Conservation (phyloP, 179 eudicot species). For the Beta corolliflora region DNA sequence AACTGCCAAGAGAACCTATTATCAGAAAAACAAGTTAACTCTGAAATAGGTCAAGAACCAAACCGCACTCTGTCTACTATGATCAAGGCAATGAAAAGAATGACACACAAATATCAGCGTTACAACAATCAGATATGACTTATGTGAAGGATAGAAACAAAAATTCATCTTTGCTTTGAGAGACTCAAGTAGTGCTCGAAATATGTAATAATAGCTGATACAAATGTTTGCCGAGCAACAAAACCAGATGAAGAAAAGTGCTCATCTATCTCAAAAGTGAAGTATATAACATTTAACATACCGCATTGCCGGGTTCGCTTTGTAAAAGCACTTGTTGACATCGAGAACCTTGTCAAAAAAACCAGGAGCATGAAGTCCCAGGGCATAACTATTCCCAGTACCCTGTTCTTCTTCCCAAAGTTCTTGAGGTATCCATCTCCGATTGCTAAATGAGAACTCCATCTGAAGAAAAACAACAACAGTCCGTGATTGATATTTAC, state of each 20-base stretch:
- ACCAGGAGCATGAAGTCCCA: constrained; percentile 98
- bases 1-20: constrained; percentile 88
- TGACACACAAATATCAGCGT: neutral
- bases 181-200: neutral
- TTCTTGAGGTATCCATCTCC: constrained; percentile 70
- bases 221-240: neutral
- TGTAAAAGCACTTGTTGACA: constrained; percentile 79
- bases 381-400: constrained; percentile 51
- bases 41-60: constrained; percentile 18
- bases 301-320: constrained; percentile 83
- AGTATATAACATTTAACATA: constrained; percentile 28
- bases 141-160: neutral
- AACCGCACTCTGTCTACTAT: constrained; percentile 9
- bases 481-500: constrained; percentile 1
- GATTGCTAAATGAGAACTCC: constrained; percentile 87
- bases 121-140: neutral
- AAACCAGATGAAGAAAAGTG: neutral
- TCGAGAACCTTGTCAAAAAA: constrained; percentile 88
- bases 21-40: constrained; percentile 41
- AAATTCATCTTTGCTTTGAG: neutral
- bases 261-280: neutral
- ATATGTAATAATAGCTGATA: neutral
- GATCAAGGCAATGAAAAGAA: constrained; percentile 9
- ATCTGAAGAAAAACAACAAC: constrained; percentile 51
- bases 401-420: constrained; percentile 43